Evolutionary conservation across 352 stramenopile genomes (phyloP).

Genomic region (Phytopythium ostracodes): DNA sequence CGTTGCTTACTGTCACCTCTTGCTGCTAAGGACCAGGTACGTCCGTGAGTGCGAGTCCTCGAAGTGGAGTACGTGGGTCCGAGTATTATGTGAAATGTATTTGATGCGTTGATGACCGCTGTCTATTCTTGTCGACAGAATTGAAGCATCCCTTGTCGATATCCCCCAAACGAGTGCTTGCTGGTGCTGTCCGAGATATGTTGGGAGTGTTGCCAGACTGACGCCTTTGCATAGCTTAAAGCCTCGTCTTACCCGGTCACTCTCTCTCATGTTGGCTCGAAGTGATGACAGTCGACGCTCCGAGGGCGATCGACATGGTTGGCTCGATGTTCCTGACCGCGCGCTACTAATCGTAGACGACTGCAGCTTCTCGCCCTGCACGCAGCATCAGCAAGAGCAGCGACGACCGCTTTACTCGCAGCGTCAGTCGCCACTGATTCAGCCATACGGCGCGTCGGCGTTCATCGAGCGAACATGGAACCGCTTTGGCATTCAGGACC

Average conservation of each 20-base stretch:
- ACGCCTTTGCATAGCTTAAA: background rate
- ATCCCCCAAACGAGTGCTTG: background rate
- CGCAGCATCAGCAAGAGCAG: background rate
- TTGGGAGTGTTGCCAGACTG: background rate
- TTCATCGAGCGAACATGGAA: conserved; percentile 30
- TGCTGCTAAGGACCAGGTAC: background rate
- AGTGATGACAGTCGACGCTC: background rate
- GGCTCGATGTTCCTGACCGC: background rate
- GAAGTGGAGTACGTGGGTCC: background rate
- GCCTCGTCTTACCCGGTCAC: background rate
- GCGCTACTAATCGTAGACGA: background rate
- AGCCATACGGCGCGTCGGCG: conserved; percentile 32
- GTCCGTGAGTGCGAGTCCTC: too few relatives aligned
- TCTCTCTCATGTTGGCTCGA: background rate
- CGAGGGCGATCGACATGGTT: background rate
- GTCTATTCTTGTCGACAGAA: conserved; percentile 2
- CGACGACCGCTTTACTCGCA: conserved; percentile 35
- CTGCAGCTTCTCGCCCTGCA: background rate
- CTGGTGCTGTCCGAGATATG: background rate
- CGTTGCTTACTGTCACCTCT: background rate
- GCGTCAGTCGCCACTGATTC: conserved; percentile 49
- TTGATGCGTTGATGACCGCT: background rate
- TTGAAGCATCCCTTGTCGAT: background rate
- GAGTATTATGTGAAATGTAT: background rate
- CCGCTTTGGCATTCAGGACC: conserved; percentile 28